Evolutionary conservation across 2,329 filamentous ascomycete genomes (phyloP).

Genomic region (Ascochyta viciae-villosae): DNA sequence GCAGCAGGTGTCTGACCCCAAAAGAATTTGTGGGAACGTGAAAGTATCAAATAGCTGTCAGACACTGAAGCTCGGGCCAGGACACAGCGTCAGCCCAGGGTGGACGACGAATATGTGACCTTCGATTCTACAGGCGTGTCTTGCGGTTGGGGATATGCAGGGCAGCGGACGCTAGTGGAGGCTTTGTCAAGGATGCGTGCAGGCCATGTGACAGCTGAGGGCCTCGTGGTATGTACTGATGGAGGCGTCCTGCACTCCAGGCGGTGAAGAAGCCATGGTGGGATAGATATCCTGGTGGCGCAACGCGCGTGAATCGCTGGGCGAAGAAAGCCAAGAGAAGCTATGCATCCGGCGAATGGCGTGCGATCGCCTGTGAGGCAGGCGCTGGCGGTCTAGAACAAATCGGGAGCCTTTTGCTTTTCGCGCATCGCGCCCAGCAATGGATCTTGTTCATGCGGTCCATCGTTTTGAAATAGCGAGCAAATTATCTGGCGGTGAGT

Average conservation of each 20-base stretch:
- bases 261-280: constrained; percentile 15
- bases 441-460: constrained; percentile 1
- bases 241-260: constrained; percentile 2
- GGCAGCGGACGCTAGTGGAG: constrained; percentile 15
- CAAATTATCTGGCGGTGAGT: constrained; percentile 2
- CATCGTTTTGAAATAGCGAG: not conserved
- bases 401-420: not conserved
- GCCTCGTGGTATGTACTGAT: constrained; percentile 13
- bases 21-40: constrained; percentile 1
- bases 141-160: constrained; percentile 17
- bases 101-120: constrained; percentile 8
- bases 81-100: constrained; percentile 15
- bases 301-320: constrained; percentile 16
- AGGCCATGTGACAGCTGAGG: constrained; percentile 18
- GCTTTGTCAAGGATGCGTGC: constrained; percentile 13
- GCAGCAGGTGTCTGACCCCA: not conserved
- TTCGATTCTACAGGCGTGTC: constrained; percentile 7
- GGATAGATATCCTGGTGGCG: constrained; percentile 17
- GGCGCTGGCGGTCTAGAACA: constrained; percentile 8
- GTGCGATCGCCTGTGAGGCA: not conserved
- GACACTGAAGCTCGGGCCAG: constrained; percentile 4
- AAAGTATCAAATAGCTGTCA: constrained; percentile 16
- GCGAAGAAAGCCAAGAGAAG: constrained; percentile 15
- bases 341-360: constrained; percentile 14
- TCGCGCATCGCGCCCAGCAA: constrained; percentile 8